phyloP scores from a whole-genome alignment of 495 filamentous ascomycete species.

The Neurospora discreta region DNA sequence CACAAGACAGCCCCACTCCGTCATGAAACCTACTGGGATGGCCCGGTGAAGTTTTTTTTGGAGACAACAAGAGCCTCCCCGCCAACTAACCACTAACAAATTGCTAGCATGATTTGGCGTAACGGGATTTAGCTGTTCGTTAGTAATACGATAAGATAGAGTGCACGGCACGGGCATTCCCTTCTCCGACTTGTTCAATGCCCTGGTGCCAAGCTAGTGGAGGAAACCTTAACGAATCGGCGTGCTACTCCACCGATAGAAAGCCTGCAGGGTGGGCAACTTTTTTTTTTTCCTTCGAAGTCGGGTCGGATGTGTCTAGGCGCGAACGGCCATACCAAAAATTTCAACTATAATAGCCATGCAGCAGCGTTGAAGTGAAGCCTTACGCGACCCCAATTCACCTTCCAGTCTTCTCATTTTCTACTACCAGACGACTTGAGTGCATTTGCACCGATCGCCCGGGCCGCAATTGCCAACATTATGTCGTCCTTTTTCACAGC shows the following conservation, averaged over 20 bases:
- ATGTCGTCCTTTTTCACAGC: constrained; percentile 87
- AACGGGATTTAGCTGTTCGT: neutral
- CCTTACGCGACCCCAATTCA: neutral
- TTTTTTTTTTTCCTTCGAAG: constrained; percentile 4
- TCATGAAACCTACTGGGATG: neutral
- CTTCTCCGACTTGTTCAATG: constrained; percentile 1
- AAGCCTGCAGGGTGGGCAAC: constrained; percentile 3
- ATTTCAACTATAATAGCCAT: neutral
- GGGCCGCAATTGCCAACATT: constrained; percentile 9
- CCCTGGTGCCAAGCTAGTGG: neutral
- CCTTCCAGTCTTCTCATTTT: neutral
- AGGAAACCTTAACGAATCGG: constrained; percentile 7
- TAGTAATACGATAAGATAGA: neutral
- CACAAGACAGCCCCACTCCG: neutral
- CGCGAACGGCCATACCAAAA: neutral
- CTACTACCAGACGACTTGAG: neutral
- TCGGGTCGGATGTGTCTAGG: neutral
- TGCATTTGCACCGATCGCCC: neutral
- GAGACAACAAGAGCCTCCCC: neutral
- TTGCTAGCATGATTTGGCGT: neutral
- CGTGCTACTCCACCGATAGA: constrained; percentile 15
- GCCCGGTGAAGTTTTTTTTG: neutral
- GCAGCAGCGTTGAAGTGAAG: neutral
- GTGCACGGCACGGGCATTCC: neutral
- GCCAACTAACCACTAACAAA: neutral